Evolutionary conservation across 805 yeast species (phyloP).

Genomic region (Wickerhamiella alocasiicola): DNA sequence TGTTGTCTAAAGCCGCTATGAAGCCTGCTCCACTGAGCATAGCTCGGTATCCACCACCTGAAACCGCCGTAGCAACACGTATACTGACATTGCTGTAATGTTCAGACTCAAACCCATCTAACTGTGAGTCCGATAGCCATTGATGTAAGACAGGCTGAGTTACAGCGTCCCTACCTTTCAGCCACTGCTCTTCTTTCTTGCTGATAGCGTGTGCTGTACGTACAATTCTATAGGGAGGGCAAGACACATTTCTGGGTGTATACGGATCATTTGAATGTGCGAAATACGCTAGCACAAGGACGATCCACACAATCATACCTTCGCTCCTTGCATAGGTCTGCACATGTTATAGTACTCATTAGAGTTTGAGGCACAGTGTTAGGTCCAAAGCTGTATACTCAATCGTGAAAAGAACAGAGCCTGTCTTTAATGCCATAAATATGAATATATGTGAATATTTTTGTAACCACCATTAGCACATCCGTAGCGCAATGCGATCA

Average conservation of each 20-base stretch:
- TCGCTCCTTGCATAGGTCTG: too few species aligned
- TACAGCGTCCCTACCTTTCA: not conserved
- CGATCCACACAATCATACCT: too few species aligned
- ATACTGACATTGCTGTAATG: not conserved
- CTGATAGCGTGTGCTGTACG: not conserved
- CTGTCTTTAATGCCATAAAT: too few species aligned
- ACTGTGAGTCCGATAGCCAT: not conserved
- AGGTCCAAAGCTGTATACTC: too few species aligned
- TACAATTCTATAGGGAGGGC: not conserved
- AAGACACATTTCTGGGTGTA: not conserved
- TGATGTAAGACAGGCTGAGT: not conserved
- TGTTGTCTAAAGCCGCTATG: slow-evolving; percentile 8
- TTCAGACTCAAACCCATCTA: slow-evolving; percentile 5
- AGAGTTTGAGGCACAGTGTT: too few species aligned
- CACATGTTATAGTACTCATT: too few species aligned
- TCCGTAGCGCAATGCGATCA: too few species aligned
- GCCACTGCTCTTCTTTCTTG: not conserved
- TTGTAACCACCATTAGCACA: too few species aligned
- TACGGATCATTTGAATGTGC: too few species aligned
- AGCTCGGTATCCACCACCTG: slow-evolving; percentile 11
- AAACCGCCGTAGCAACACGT: slow-evolving; percentile 7
- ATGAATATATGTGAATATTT: too few species aligned
- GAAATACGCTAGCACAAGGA: too few species aligned
- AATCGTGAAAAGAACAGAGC: too few species aligned
- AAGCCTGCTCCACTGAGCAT: slow-evolving; percentile 10